A percentile compares a stretch with the other conserved stretches of the same genome.
Conservation (phyloP, 176 grass and related monocot species). For the Zoysia japonica region DNA sequence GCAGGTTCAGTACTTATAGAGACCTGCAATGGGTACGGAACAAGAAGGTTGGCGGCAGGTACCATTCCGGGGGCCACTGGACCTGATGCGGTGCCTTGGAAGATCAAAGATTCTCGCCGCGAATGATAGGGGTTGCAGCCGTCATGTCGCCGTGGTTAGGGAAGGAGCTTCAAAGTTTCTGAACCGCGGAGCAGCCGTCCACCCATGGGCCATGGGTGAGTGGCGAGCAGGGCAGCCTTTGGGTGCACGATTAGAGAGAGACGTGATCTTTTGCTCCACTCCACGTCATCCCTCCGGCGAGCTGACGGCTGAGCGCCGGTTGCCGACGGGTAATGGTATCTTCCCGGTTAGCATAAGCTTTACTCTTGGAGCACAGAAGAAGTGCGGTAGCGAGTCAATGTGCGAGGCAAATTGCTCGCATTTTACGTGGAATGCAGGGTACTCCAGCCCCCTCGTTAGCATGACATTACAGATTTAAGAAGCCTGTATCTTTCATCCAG, state of each 20-base stretch:
- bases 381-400: background rate
- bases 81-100: constrained; percentile 32
- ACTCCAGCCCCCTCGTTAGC: background rate
- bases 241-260: constrained; percentile 26
- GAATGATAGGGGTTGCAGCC: constrained; percentile 8
- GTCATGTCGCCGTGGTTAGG: constrained; percentile 20
- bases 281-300: constrained; percentile 3
- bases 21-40: background rate
- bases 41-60: constrained; percentile 25
- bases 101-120: constrained; percentile 42
- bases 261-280: constrained; percentile 43
- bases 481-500: background rate
- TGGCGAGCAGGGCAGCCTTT: constrained; percentile 37
- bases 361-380: background rate
- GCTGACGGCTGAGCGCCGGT: background rate
- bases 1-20: constrained; percentile 13
- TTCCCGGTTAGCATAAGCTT: background rate
- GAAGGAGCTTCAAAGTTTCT: background rate
- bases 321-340: background rate
- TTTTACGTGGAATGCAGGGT: constrained; percentile 32
- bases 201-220: background rate
- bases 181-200: background rate
- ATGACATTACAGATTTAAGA: background rate
- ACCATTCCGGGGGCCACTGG: background rate
- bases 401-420: background rate